Percentiles rank a stretch among this genome's conserved stretches.
Evolutionary conservation across 768 basidiomycete genomes (phyloP).

Genomic region (Lactarius hengduanensis): DNA sequence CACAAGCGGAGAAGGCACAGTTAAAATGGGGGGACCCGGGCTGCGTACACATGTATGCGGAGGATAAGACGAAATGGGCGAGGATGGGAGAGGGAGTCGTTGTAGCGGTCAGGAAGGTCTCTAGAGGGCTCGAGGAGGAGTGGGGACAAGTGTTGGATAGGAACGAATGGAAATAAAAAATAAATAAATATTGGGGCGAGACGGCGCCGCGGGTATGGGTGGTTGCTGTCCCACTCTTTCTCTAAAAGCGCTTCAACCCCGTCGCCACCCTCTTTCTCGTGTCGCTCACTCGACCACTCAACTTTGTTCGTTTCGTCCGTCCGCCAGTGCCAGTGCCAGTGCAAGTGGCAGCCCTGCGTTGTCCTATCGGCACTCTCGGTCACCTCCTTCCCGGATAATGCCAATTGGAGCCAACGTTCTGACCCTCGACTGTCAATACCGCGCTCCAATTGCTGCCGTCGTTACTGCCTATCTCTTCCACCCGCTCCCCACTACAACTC

Average conservation of each 20-base stretch:
- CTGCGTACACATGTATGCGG: conserved; percentile 28
- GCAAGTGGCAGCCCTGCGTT: conserved; percentile 23
- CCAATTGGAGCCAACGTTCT: conserved; percentile 29
- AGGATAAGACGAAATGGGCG: conserved; percentile 10
- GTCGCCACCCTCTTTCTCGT: conserved; percentile 13
- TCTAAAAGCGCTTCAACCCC: conserved; percentile 15
- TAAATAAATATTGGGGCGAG: neutral
- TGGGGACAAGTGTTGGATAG: conserved; percentile 12
- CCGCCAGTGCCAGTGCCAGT: neutral
- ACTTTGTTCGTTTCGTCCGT: conserved; percentile 31
- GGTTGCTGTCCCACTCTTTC: neutral
- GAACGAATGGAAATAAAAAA: neutral
- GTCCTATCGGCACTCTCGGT: conserved; percentile 16
- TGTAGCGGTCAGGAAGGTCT: conserved; percentile 7
- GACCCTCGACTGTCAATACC: conserved; percentile 24
- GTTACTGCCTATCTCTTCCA: conserved; percentile 29
- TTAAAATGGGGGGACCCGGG: conserved; percentile 35
- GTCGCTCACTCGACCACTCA: conserved; percentile 30
- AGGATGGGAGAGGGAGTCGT: conserved; percentile 23
- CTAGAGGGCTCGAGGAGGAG: neutral
- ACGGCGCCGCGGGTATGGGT: neutral
- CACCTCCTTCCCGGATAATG: conserved; percentile 35
- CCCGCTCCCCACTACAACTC: conserved; percentile 25
- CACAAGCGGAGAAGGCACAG: conserved; percentile 27
- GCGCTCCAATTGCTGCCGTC: conserved; percentile 20